Base-by-base conservation (phyloP, 257 asterid species). In the Nicotiana obtusifolia region DNA sequence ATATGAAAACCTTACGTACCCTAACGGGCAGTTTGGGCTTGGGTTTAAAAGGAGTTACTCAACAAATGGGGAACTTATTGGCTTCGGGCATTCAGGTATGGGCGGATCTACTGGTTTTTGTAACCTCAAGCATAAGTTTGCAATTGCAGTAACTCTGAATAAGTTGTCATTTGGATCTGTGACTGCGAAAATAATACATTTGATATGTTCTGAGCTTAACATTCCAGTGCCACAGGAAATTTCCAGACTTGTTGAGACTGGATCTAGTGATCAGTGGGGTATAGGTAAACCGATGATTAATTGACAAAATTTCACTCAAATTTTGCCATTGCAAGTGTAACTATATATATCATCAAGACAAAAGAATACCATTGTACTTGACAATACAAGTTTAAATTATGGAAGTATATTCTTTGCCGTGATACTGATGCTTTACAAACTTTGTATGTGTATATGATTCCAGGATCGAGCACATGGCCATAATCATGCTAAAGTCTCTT, bases 61-160 rank as follows among this genome's bases (percentile, higher is more conserved):
- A 3, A 87, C 83, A 81, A 93, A 90, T 11, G 95, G 91, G 33
- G 82, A 77, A 52, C 80, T 94, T 87, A 87, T 93, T 33, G 99
- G 99, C 49, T 95, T 94, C 16, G 99, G 99, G 80, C 99, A 95
- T 84, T 91, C 98, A 0, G 99, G 99, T 20, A 86, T 95, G 80
- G 99, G 99, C 24, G 99, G 99, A n/a, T 95, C 99, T 14, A 92
- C 95, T 0, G 98, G 97, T 33, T 91, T 83, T 22, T 93, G 98
- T 22, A 91, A 94, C 84, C 86, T 90, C 19, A 86, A 92, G 6
- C 84, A 92, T 87, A 87, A 95, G 81, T 95, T 95, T 64, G 91
- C 97, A 5, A 88, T 95, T 77, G 90, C 93, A 20, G 89, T 95
- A 83, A 95, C 98, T 24, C 86, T 95, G 69, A 95, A 95, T 84